Evolutionary conservation across 2,329 filamentous ascomycete genomes (phyloP).

Genomic region (Akanthomyces muscarius): DNA sequence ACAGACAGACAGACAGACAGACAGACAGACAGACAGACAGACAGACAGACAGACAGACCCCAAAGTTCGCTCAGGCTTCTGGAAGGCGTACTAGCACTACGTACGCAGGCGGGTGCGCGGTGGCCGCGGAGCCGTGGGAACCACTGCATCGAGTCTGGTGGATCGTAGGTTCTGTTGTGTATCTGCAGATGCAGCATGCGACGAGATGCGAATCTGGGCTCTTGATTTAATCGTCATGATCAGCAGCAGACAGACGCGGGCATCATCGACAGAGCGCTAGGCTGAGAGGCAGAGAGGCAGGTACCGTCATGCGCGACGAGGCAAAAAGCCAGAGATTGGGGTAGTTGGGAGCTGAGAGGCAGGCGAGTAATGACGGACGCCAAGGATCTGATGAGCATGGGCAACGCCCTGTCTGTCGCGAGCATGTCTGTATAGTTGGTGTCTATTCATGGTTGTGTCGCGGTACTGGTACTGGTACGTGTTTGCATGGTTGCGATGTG

Average conservation of each 20-base stretch:
- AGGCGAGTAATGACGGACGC: neutral
- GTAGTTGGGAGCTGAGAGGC: neutral
- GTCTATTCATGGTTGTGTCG: neutral
- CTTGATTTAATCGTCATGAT: neutral
- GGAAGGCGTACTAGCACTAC: neutral
- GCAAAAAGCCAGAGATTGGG: no score
- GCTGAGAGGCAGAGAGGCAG: neutral
- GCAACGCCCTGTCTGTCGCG: neutral
- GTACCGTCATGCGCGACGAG: neutral
- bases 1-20: neutral
- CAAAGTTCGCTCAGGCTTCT: neutral
- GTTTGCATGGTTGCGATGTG: constrained; percentile 18
- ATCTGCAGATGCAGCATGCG: neutral
- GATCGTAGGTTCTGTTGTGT: neutral
- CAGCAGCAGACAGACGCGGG: neutral
- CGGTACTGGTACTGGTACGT: constrained; percentile 19
- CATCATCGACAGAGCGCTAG: neutral
- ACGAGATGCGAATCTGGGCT: neutral
- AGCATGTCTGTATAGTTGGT: neutral
- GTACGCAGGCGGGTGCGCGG: neutral
- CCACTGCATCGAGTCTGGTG: neutral
- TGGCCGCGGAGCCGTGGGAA: neutral
- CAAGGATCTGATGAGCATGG: neutral
- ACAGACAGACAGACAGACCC: neutral
- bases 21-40: neutral